These are phyloP conservation scores for Piromyces sp. DNA, from an alignment of 192 early-diverging fungal genomes.

Conservation along the genomic window DNA sequence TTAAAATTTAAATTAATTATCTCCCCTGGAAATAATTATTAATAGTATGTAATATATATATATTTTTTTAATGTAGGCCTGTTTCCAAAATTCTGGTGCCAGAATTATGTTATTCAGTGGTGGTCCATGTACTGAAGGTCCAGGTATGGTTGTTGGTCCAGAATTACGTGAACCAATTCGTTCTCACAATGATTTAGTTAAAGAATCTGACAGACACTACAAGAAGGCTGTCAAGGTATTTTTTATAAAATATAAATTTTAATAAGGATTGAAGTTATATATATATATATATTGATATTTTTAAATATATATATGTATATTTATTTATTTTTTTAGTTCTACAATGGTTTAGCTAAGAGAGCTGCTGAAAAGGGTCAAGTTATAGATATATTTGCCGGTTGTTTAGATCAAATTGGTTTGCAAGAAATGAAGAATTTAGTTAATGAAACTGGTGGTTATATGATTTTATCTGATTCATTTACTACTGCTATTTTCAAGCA, in stretches of 20 bases:
- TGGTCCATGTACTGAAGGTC: conserved; percentile 84
- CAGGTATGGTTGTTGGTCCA: conserved; percentile 80
- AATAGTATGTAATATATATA: too few relatives aligned
- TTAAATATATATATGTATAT: background rate
- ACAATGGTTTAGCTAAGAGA: conserved; percentile 73
- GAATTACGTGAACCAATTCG: conserved; percentile 88
- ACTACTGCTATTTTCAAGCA: conserved; percentile 92
- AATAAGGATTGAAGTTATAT: background rate
- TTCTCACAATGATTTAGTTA: conserved; percentile 96
- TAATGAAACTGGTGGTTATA: conserved; percentile 75
- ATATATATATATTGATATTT: background rate
- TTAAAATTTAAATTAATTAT: too few relatives aligned
- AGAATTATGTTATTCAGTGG: conserved; percentile 87
- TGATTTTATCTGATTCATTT: conserved; percentile 93
- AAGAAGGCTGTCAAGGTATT: conserved; percentile 76
- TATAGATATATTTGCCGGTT: conserved; percentile 95
- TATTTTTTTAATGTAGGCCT: conserved; percentile 22
- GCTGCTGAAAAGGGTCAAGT: conserved; percentile 73
- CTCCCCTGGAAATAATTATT: too few relatives aligned
- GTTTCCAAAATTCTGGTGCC: conserved; percentile 79
- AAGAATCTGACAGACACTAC: conserved; percentile 77
- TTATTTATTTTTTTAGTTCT: conserved; percentile 44
- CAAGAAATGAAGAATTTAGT: conserved; percentile 89
- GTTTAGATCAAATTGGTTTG: conserved; percentile 88
- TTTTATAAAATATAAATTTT: background rate